These are phyloP conservation scores for Proliferodiscus dingleyae DNA, from an alignment of 2,329 filamentous ascomycete genomes.

Conservation along the genomic window DNA sequence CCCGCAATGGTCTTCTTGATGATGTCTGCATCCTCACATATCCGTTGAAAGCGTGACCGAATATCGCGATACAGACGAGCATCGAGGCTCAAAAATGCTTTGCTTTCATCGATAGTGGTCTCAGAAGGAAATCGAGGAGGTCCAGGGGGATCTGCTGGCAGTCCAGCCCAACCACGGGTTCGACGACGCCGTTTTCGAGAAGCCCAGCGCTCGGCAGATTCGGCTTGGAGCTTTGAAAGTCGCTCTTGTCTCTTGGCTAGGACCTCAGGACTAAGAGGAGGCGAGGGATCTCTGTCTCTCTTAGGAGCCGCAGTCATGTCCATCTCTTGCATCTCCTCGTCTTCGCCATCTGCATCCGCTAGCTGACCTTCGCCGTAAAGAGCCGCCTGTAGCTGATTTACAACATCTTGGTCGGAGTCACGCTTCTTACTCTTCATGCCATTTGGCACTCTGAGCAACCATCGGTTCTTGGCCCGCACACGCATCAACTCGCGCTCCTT, in stretches of 20 bases:
- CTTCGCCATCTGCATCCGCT: constrained; percentile 24
- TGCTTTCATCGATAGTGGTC: constrained; percentile 75
- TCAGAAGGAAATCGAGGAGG: constrained; percentile 75
- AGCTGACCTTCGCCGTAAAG: constrained; percentile 29
- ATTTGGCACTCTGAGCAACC: constrained; percentile 58
- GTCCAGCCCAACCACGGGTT: constrained; percentile 61
- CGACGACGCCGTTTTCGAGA: constrained; percentile 63
- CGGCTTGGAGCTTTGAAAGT: constrained; percentile 48
- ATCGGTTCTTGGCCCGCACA: constrained; percentile 63
- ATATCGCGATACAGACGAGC: constrained; percentile 58
- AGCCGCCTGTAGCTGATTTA: constrained; percentile 31
- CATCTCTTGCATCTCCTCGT: constrained; percentile 26
- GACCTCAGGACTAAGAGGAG: constrained; percentile 41
- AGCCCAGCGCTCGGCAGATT: constrained; percentile 58
- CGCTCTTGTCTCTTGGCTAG: constrained; percentile 50
- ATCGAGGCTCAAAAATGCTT: constrained; percentile 62
- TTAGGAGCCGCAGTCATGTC: constrained; percentile 19
- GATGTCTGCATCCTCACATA: constrained; percentile 63
- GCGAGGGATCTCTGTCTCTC: constrained; percentile 24
- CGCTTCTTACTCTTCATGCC: constrained; percentile 45
- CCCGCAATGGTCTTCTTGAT: constrained; percentile 73
- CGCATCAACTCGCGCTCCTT: constrained; percentile 67
- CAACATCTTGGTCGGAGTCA: constrained; percentile 30
- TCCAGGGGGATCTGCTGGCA: constrained; percentile 62
- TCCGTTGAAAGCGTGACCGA: constrained; percentile 61